Evolutionary conservation across 2,329 filamentous ascomycete species (phyloP).

Genomic region (Fusarium nematophilum): DNA sequence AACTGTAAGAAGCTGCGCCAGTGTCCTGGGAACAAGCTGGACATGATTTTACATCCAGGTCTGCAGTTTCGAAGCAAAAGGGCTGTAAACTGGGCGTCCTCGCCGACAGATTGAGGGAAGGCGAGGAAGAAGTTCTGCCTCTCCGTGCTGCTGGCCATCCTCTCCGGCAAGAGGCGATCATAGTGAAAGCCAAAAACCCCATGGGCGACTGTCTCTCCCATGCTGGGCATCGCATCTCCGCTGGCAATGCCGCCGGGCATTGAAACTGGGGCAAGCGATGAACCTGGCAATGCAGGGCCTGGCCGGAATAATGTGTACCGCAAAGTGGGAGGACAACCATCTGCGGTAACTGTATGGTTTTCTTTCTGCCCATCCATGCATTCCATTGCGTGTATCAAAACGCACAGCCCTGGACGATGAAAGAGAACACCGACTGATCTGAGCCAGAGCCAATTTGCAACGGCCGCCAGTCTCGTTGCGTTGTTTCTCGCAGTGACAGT

Average conservation of each 20-base stretch:
- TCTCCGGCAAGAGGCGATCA: conserved; percentile 43
- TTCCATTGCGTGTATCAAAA: conserved; percentile 54
- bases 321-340: conserved; percentile 33
- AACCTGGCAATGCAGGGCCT: conserved; percentile 20
- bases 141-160: conserved; percentile 21
- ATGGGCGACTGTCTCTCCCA: conserved; percentile 40
- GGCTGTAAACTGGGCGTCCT: conserved; percentile 53
- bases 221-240: conserved; percentile 27
- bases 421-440: conserved; percentile 52
- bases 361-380: conserved; percentile 50
- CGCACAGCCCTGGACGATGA: conserved; percentile 45
- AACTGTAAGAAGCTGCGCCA: conserved; percentile 59
- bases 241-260: conserved; percentile 9
- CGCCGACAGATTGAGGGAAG: conserved; percentile 55
- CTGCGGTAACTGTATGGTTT: background rate
- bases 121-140: conserved; percentile 58
- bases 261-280: conserved; percentile 42
- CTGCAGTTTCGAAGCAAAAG: conserved; percentile 58
- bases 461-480: conserved; percentile 35
- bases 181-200: conserved; percentile 49
- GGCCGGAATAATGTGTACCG: conserved; percentile 54
- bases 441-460: conserved; percentile 50
- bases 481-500: conserved; percentile 24
- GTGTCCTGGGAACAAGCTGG: conserved; percentile 54
- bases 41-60: conserved; percentile 55